Percentiles rank a stretch among this genome's conserved stretches.
Evolutionary conservation across 345 rosid species (phyloP).

Genomic region (Punica granatum): DNA sequence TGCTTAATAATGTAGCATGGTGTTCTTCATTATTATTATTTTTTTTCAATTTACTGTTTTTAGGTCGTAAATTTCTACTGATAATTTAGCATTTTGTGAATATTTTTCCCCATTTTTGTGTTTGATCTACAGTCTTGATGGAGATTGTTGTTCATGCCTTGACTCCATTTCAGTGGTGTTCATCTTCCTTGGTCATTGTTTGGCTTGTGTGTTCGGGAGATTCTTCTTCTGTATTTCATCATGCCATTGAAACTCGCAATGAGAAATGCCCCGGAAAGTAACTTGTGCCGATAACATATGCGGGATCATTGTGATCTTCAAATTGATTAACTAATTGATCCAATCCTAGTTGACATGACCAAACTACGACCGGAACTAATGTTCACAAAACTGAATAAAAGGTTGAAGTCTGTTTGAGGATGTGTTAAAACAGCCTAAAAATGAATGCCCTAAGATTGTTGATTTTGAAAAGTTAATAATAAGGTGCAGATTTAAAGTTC

Average conservation of each 20-base stretch:
- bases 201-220: neutral
- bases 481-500: too few species aligned
- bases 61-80: neutral
- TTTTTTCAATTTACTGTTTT: neutral
- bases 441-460: too few species aligned
- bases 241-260: neutral
- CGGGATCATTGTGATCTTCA: too few species aligned
- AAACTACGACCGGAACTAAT: neutral
- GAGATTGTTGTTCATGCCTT: conserved; percentile 1
- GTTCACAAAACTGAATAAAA: too few species aligned
- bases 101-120: neutral
- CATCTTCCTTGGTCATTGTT: conserved; percentile 2
- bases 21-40: neutral
- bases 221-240: neutral
- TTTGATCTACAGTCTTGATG: neutral
- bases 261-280: neutral
- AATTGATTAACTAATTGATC: neutral
- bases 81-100: neutral
- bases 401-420: too few species aligned
- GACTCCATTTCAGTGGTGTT: neutral
- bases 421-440: too few species aligned
- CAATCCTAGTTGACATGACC: neutral
- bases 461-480: too few species aligned
- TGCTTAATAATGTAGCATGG: conserved; percentile 16
- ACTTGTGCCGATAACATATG: too few species aligned